Percentiles rank a stretch among this genome's conserved stretches.
Evolutionary conservation across 2,329 filamentous ascomycete species (phyloP).

Genomic region (Conoideocrella luteorostrata): DNA sequence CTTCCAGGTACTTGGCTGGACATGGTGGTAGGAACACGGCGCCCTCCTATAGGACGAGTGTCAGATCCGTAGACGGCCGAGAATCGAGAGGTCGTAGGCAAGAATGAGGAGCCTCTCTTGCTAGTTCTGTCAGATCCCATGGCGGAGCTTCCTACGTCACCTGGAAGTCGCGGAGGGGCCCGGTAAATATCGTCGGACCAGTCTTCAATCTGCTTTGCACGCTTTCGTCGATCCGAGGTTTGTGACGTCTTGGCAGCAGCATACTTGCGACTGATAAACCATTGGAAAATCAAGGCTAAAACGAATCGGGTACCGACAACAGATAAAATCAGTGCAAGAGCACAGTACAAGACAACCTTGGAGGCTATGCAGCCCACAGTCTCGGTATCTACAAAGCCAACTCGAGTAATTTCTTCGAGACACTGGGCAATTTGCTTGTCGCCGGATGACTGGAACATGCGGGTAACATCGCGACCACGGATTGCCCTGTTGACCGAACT

Average conservation of each 20-base stretch:
- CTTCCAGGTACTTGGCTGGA: slow-evolving; percentile 76
- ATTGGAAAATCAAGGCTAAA: slow-evolving; percentile 89
- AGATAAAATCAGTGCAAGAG: slow-evolving; percentile 82
- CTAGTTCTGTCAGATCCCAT: slow-evolving; percentile 60
- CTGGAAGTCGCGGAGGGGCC: slow-evolving; percentile 74
- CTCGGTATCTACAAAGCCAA: slow-evolving; percentile 91
- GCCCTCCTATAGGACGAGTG: slow-evolving; percentile 37
- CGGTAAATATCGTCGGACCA: slow-evolving; percentile 98
- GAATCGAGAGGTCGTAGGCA: slow-evolving; percentile 92
- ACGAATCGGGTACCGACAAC: slow-evolving; percentile 82
- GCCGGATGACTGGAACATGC: slow-evolving; percentile 68
- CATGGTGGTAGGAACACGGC: slow-evolving; percentile 79
- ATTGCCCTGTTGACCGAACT: slow-evolving; percentile 55
- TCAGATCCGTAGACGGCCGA: slow-evolving; percentile 83
- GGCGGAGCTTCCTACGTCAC: slow-evolving; percentile 62
- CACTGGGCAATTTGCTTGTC: slow-evolving; percentile 84
- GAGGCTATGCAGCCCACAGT: slow-evolving; percentile 96
- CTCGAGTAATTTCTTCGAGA: slow-evolving; percentile 88
- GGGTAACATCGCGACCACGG: slow-evolving; percentile 81
- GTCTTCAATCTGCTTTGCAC: slow-evolving; percentile 91
- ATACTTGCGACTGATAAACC: slow-evolving; percentile 87
- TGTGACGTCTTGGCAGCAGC: slow-evolving; percentile 81
- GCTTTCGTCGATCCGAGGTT: slow-evolving; percentile 71
- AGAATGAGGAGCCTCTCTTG: slow-evolving; percentile 77
- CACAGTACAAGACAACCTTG: slow-evolving; percentile 92